Evolutionary conservation across 176 grass and related monocot genomes (phyloP).

Genomic region (Aegilops sharonensis): DNA sequence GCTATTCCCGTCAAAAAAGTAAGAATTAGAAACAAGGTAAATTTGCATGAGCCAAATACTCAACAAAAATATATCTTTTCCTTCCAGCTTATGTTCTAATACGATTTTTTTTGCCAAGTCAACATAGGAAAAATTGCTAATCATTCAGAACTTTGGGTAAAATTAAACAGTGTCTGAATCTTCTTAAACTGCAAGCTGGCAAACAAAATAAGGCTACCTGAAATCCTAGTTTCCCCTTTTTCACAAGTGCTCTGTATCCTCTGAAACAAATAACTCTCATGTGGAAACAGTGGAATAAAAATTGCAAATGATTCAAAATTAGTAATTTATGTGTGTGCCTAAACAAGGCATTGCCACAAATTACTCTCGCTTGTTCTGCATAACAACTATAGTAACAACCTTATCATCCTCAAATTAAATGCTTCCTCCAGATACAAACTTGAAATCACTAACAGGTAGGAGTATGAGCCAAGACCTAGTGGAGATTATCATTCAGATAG

Average conservation of each 20-base stretch:
- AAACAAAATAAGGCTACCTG: neutral
- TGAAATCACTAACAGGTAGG: neutral
- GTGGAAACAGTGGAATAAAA: neutral
- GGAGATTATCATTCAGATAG: too few relatives aligned
- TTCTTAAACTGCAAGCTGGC: neutral
- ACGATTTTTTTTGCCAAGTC: neutral
- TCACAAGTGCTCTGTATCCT: neutral
- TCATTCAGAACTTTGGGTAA: neutral
- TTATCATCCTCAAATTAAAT: neutral
- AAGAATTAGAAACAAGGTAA: conserved; percentile 25
- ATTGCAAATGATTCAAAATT: neutral
- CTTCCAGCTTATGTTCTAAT: neutral
- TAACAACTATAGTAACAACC: neutral
- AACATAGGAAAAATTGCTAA: neutral
- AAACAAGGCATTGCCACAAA: too few relatives aligned
- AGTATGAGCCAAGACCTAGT: neutral
- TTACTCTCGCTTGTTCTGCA: neutral
- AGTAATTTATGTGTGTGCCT: too few relatives aligned
- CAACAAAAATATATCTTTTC: neutral
- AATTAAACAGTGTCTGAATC: neutral
- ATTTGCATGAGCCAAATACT: neutral
- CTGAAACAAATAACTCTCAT: neutral
- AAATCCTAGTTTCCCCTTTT: neutral
- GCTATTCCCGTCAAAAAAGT: neutral
- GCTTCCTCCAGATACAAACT: neutral